A percentile compares a stretch with the other conserved stretches of the same genome.
These are phyloP conservation scores for Amoeboaphelidium protococcarum DNA, from an alignment of 371 early-diverging fungal genomes.

Conservation along the genomic window DNA sequence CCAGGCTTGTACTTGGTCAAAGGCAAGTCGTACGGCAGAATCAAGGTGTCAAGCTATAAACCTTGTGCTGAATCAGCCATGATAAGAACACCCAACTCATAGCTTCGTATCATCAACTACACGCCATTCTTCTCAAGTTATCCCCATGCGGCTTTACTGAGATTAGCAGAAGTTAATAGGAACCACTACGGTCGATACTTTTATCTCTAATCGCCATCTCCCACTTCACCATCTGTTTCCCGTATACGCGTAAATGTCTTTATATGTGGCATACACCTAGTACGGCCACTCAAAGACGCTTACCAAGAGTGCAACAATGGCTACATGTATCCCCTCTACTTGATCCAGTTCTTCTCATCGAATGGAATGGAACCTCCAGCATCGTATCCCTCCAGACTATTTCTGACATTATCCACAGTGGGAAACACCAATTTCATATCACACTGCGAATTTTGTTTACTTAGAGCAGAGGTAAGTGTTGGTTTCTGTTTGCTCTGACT, in stretches of 20 bases:
- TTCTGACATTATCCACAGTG: conserved; percentile 24
- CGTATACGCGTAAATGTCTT: conserved; percentile 8
- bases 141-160: conserved; percentile 28
- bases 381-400: conserved; percentile 19
- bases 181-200: too few relatives aligned
- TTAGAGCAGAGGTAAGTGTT: conserved; percentile 1
- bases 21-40: too few relatives aligned
- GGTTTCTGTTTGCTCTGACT: not conserved
- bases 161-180: conserved; percentile 25
- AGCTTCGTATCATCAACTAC: conserved; percentile 23
- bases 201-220: conserved; percentile 11
- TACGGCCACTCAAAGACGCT: conserved; percentile 17
- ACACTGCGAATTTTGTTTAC: not conserved
- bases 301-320: conserved; percentile 20
- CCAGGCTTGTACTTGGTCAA: too few relatives aligned
- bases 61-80: too few relatives aligned
- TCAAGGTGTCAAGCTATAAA: too few relatives aligned
- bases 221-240: conserved; percentile 16
- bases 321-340: conserved; percentile 19
- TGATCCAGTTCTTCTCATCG: conserved; percentile 13
- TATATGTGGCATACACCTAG: conserved; percentile 32
- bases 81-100: conserved; percentile 27
- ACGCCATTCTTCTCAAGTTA: conserved; percentile 15
- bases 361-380: conserved; percentile 21
- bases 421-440: conserved; percentile 22